Evolutionary conservation across 2,329 filamentous ascomycete species (phyloP), one percentile per base, ranked within the genome.

Genomic region (Sporothrix schenckii): DNA sequence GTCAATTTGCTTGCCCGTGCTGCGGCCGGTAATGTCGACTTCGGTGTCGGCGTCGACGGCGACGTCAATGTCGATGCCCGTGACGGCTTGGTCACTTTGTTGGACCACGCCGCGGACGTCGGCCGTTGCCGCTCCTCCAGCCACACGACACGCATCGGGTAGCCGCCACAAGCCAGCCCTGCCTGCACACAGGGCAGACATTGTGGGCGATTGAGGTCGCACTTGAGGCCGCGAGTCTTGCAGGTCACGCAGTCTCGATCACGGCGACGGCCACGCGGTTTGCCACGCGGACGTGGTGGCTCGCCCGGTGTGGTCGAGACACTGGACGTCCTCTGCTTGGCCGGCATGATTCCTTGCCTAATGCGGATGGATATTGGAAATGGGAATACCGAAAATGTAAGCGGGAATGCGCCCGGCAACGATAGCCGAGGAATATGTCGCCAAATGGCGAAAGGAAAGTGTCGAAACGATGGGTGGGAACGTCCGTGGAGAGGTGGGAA

Each of bases 141-240:
- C 78, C 78, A 79, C 1, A 79, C 74, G 19, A 79, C 75, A 16
- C 78, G 72, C 71, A 77, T 76, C 14, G 77, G 75, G 58, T 79
- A 79, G 4, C 76, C 78, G 49, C 76, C 77, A 54, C 78, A 79
- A 1, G 69, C 21, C 10, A 79, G 50, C 0, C 76, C 77, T 2
- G 77, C 75, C 65, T 78, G 69, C n/a, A 72, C 72, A n/a, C 74
- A 74, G 3, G 73, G 73, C 58, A 70, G 69, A 44, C 72, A 74
- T n/a, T 70, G 70, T 11, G 73, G 73, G 47, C 73, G 73, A 58
- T 74, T 73, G 21, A 74, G 73, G 24, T 74, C 73, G 56, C 73
- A 74, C 65, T 74, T 74, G 61, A 73, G 58, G 0, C 70, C 71
- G 19, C 73, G 70, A 0, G 21, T 24, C 68, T 73, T 74, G 70